Evolutionary conservation across 1,284 basidiomycete species (phyloP).

Genomic region (Cystobasidium pallidum): DNA sequence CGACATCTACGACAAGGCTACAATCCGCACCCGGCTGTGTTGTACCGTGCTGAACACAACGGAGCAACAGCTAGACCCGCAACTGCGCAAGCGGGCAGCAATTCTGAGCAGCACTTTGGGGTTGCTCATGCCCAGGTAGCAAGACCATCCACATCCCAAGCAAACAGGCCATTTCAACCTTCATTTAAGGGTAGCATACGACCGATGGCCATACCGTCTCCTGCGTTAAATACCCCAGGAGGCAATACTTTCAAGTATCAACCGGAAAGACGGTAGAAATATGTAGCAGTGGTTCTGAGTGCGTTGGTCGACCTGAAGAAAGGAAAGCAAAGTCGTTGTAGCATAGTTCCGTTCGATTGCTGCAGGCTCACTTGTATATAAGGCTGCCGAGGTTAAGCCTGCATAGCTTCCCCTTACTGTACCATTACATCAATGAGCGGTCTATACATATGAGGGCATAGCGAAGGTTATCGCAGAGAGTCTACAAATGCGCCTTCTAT

Average conservation of each 20-base stretch:
- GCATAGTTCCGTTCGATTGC: not conserved
- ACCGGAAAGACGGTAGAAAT: slow-evolving; percentile 1
- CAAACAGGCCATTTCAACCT: not conserved
- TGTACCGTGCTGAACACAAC: not conserved
- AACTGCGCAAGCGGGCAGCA: slow-evolving; percentile 18
- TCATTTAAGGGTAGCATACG: not conserved
- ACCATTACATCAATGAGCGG: no score
- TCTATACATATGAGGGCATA: no score
- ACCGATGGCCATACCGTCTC: slow-evolving; percentile 2
- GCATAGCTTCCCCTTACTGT: no score
- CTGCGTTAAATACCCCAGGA: not conserved
- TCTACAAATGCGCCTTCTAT: no score
- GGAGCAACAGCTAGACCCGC: slow-evolving; percentile 6
- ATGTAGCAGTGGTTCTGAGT: no score
- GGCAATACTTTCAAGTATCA: slow-evolving; percentile 4
- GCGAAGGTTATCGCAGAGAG: no score
- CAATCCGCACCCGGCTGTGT: not conserved
- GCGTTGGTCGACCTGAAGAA: no score
- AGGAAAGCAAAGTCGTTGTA: not conserved
- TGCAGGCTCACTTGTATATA: not conserved
- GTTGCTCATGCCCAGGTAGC: not conserved
- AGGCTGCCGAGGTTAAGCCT: not conserved
- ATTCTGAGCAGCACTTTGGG: not conserved
- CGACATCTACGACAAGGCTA: not conserved
- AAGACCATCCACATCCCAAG: slow-evolving; percentile 19